A percentile compares a stretch with the other conserved stretches of the same genome.
Conservation (phyloP, 768 basidiomycete genomes). For the Suillus fuscotomentosus region DNA sequence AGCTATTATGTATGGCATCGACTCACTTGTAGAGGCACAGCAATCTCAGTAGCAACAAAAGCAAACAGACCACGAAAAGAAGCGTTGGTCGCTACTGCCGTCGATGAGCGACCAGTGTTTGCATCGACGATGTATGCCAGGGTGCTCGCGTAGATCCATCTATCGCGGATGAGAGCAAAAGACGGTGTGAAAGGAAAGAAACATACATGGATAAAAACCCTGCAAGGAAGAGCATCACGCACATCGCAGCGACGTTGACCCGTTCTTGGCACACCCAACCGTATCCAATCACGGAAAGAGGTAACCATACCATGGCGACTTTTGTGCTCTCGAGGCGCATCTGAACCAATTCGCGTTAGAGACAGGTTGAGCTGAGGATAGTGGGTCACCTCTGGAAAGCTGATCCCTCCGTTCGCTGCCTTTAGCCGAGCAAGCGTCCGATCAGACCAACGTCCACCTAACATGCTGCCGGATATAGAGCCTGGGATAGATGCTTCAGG, state of each 20-base stretch:
- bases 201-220: constrained; percentile 72
- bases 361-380: neutral
- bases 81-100: constrained; percentile 74
- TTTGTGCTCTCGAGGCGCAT: constrained; percentile 71
- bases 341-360: constrained; percentile 30
- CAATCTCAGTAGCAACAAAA: constrained; percentile 69
- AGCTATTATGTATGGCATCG: neutral
- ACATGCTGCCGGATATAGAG: neutral
- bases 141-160: constrained; percentile 61
- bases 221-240: constrained; percentile 66
- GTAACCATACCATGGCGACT: constrained; percentile 47
- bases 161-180: constrained; percentile 16
- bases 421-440: neutral
- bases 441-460: neutral
- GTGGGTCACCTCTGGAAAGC: constrained; percentile 54
- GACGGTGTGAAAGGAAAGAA: neutral
- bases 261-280: constrained; percentile 73
- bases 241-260: constrained; percentile 64
- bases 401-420: neutral
- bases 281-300: constrained; percentile 62
- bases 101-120: constrained; percentile 77
- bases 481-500: neutral
- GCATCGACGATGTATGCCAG: constrained; percentile 87
- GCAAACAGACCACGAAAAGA: constrained; percentile 68
- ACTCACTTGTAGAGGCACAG: constrained; percentile 62